Evolutionary conservation across 164 flowering plant genomes (phyloP), one percentile per base, ranked within the genome.

Genomic region (Magnolia changhungtana): DNA sequence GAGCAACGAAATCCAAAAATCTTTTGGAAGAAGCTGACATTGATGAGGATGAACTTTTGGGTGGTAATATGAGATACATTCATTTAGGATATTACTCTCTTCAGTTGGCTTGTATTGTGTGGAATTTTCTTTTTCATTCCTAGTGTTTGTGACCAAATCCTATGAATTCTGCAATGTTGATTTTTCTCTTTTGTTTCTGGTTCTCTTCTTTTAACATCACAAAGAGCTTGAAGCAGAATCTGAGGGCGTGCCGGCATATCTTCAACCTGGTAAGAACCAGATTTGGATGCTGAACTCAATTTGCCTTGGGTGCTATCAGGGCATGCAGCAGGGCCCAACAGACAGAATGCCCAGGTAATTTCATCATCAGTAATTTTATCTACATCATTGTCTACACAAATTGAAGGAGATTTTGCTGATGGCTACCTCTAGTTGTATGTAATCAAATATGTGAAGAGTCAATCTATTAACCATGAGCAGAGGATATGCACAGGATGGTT

Each of bases 21-120:
- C 97, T 24, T 91, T 96, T 77, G 98, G 98, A 81, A 86, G 97
- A 84, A 92, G 95, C 87, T 86, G 99, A 94, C 82, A 86, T 96
- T 80, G 98, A 96, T 80, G 98, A 96, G 84, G 97, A 93, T 0
- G 99, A 96, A 9, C 97, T 96, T 68, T 83, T 96, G 97, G 97
- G 97, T 29, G 99, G 99, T 92, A 4, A 31, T 31, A 63, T 80
- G 61, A 74, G 37, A 72, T 75, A 67, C 45, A 31, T 8, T 16
- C 11, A 27, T 3, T 61, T 59, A n/a, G 27, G 50, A 21, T 52
- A 27, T 19, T 55, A 55, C 59, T 55, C 10, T 55, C 2, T 55
- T 10, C 59, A 55, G 59, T 55, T 55, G 59, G 16, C 37, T 31
- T 31, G 37, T 31, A 31, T 31, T 31, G 37, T 31, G 37, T 31